Evolutionary conservation across 495 filamentous ascomycete genomes (phyloP).

Genomic region (Hyaloscypha bicolor): DNA sequence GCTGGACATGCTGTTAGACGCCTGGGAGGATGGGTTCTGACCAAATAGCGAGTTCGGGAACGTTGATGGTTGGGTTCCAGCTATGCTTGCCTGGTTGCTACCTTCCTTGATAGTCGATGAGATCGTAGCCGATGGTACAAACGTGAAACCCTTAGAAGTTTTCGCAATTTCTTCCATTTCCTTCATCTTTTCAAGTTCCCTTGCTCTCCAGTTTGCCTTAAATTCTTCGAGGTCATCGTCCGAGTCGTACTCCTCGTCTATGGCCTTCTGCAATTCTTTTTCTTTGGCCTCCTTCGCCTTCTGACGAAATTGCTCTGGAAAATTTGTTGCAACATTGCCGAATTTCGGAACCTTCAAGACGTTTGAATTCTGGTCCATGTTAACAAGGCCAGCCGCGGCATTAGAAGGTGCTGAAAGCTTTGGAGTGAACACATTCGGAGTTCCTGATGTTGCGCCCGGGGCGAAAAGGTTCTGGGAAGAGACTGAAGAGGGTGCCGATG

Average conservation of each 20-base stretch:
- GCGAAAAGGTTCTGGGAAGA: slow-evolving; percentile 13
- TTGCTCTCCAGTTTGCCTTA: slow-evolving; percentile 43
- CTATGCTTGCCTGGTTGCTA: slow-evolving; percentile 1
- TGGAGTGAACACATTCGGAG: slow-evolving; percentile 18
- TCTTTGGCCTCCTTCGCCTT: slow-evolving; percentile 24
- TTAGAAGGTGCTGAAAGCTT: slow-evolving; percentile 27
- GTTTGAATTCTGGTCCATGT: neutral
- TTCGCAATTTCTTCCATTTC: slow-evolving; percentile 37
- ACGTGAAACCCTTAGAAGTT: slow-evolving; percentile 40
- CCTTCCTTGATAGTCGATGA: slow-evolving; percentile 17
- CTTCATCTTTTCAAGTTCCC: slow-evolving; percentile 46
- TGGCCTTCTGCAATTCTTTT: slow-evolving; percentile 53
- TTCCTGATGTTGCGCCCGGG: slow-evolving; percentile 17
- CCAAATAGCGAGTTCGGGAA: slow-evolving; percentile 21
- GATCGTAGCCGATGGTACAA: slow-evolving; percentile 36
- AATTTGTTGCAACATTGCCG: slow-evolving; percentile 30
- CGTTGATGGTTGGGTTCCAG: slow-evolving; percentile 7
- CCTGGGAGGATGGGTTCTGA: slow-evolving; percentile 2
- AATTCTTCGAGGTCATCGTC: slow-evolving; percentile 53
- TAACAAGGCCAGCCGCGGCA: neutral
- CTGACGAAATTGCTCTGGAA: slow-evolving; percentile 34
- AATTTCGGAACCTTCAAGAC: slow-evolving; percentile 10
- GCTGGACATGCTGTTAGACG: slow-evolving; percentile 24
- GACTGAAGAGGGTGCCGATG: slow-evolving; percentile 10
- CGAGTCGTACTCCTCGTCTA: slow-evolving; percentile 57